Base-by-base conservation (phyloP, 2,329 filamentous ascomycete genomes). In the Neoscytalidium dimidiatum region DNA sequence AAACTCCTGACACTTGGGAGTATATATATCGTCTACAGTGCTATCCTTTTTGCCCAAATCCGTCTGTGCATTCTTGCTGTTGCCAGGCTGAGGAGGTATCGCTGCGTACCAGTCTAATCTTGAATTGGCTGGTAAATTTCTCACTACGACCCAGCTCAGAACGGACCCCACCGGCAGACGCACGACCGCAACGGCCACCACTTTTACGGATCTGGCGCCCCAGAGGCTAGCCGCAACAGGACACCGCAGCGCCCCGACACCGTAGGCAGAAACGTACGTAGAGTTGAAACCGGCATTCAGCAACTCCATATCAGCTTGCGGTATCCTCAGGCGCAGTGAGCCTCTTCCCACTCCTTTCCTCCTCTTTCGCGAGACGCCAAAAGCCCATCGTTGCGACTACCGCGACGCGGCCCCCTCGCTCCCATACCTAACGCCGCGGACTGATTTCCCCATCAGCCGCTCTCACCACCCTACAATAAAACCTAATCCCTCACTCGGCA, bases 221-320 rank as follows among this genome's bases (percentile, higher is more conserved):
- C 31, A 6, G n/a, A 21, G 14, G 11, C 11, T 21, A 29, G 26
- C 51, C n/a, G 7, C 9, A 29, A 17, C 7, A 11, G 56, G 41
- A 60, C 38, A 60, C 56, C 56, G 56, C 56, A 19, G 21, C 19
- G n/a, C 43, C 38, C 4, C 41, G 56, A 26, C 28, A 21, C 31
- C 51, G 31, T 13, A 6, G 11, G 19, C 29, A 38, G 48, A 19
- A 23, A 29, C 19, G 28, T 33, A 21, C 29, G 51, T 23, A 44
- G 28, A 33, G 53, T 58, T 58, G 35, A 43, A 38, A 29, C 53
- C 35, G 53, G 38, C 38, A 23, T 11, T n/a, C 38, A 60, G 41
- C 41, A 46, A 60, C 56, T 46, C 38, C 56, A 60, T 60, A 60
- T 60, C 56, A 60, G 11, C 56, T 41, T 19, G 56, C 53, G 26